Conservation (phyloP, 1,284 basidiomycete genomes). For the Malassezia japonica region DNA sequence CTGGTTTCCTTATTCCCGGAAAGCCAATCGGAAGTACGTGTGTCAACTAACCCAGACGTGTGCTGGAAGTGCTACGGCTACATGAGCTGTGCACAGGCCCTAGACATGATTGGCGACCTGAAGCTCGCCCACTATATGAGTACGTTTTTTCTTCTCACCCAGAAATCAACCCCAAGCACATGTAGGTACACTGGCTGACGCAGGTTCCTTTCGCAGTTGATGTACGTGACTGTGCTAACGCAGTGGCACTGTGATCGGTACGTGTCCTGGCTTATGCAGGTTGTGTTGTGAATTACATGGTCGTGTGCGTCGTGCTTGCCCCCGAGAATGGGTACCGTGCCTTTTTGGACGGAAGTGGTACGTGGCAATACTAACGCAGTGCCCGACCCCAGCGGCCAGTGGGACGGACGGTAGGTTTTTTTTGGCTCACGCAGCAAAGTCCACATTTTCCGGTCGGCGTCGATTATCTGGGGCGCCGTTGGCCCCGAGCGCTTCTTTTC, state of each 20-base stretch:
- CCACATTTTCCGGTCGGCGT: slow-evolving; percentile 49
- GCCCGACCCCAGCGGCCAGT: slow-evolving; percentile 51
- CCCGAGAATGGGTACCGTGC: slow-evolving; percentile 35
- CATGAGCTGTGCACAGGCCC: slow-evolving; percentile 49
- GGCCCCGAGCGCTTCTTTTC: slow-evolving; percentile 52
- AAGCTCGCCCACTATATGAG: slow-evolving; percentile 49
- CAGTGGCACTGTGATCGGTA: slow-evolving; percentile 1
- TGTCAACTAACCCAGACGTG: slow-evolving; percentile 20
- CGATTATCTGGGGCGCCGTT: slow-evolving; percentile 52
- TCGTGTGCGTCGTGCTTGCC: slow-evolving; percentile 49
- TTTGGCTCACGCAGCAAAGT: slow-evolving; percentile 25
- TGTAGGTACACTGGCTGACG: slow-evolving; percentile 53
- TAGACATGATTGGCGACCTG: slow-evolving; percentile 51
- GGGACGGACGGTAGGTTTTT: slow-evolving; percentile 33
- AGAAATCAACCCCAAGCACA: slow-evolving; percentile 50
- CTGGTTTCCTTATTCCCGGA: slow-evolving; percentile 53
- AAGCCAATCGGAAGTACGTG: slow-evolving; percentile 50
- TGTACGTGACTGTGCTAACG: neutral
- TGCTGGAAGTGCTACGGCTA: slow-evolving; percentile 50
- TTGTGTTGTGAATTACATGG: slow-evolving; percentile 49
- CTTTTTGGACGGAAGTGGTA: slow-evolving; percentile 48
- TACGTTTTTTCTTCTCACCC: neutral
- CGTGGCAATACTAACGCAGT: slow-evolving; percentile 6
- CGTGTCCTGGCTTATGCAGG: slow-evolving; percentile 23
- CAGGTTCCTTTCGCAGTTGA: slow-evolving; percentile 43